A percentile compares a stretch with the other conserved stretches of the same genome.
Conservation (phyloP, 495 filamentous ascomycete species). For the Aspergillus bertholletiae region DNA sequence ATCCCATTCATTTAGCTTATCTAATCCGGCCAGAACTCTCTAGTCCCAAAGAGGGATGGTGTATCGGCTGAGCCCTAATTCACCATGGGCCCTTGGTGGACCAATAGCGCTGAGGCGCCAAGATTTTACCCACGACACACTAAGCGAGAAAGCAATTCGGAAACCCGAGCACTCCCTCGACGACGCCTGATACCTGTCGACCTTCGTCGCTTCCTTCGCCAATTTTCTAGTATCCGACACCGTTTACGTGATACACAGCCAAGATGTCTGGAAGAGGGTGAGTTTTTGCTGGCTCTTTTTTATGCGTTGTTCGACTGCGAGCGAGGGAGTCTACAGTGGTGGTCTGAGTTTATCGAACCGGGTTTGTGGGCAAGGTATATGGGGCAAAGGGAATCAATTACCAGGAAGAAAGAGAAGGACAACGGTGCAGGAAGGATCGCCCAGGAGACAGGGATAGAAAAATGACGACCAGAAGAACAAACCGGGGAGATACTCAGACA, state of each 20-base stretch:
- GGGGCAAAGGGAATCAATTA: neutral
- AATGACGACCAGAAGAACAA: too few relatives aligned
- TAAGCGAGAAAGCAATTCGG: slow-evolving; percentile 45
- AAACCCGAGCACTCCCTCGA: slow-evolving; percentile 17
- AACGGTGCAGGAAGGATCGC: too few relatives aligned
- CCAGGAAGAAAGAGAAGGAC: neutral
- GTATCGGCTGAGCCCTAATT: slow-evolving; percentile 28
- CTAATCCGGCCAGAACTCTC: neutral
- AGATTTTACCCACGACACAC: slow-evolving; percentile 46
- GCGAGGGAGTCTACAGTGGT: neutral
- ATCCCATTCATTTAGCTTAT: too few relatives aligned
- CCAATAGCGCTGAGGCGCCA: slow-evolving; percentile 33
- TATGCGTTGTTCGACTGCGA: neutral
- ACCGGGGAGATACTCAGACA: too few relatives aligned
- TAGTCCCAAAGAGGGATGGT: slow-evolving; percentile 23
- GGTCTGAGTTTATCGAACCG: neutral
- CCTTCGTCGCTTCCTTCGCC: slow-evolving; percentile 35
- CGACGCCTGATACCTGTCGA: slow-evolving; percentile 24
- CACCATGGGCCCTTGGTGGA: slow-evolving; percentile 15
- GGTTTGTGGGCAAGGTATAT: neutral
- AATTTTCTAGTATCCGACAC: slow-evolving; percentile 39
- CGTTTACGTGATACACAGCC: slow-evolving; percentile 43
- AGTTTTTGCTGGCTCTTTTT: slow-evolving; percentile 20
- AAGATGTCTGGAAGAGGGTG: slow-evolving; percentile 58
- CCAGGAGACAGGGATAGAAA: too few relatives aligned